Percentiles rank a stretch among this genome's conserved stretches.
Evolutionary conservation across 306 rosid genomes (phyloP).

Genomic region (Begonia peltatifolia): DNA sequence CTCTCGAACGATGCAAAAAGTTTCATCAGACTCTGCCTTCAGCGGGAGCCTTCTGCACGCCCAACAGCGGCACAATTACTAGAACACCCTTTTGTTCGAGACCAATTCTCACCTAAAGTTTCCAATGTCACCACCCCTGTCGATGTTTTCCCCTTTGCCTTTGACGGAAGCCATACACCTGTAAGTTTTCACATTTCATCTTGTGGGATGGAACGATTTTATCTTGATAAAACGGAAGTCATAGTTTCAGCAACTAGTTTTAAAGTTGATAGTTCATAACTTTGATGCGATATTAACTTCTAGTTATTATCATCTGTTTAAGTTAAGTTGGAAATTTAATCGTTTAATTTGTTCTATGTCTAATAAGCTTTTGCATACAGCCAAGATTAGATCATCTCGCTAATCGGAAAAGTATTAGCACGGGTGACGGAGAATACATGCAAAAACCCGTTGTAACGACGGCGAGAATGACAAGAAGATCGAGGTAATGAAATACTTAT

Average conservation of each 20-base stretch:
- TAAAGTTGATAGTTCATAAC: too few species aligned
- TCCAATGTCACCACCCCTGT: slow-evolving; percentile 46
- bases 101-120: slow-evolving; percentile 50
- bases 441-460: slow-evolving; percentile 13
- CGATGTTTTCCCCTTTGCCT: slow-evolving; percentile 58
- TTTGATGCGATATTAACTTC: too few species aligned
- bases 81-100: slow-evolving; percentile 77
- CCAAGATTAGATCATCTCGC: slow-evolving; percentile 30
- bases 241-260: too few species aligned
- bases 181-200: slow-evolving; percentile 23
- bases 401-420: slow-evolving; percentile 18
- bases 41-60: slow-evolving; percentile 67
- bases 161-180: slow-evolving; percentile 83
- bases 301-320: too few species aligned
- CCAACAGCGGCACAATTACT: slow-evolving; percentile 57
- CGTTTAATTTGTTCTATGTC: neutral
- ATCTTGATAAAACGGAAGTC: too few species aligned
- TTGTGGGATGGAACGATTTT: too few species aligned
- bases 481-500: slow-evolving; percentile 19
- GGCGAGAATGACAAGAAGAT: slow-evolving; percentile 17
- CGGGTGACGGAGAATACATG: slow-evolving; percentile 18
- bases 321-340: too few species aligned
- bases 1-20: slow-evolving; percentile 73
- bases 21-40: slow-evolving; percentile 68
- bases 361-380: slow-evolving; percentile 13